Evolutionary conservation across 164 flowering plant genomes (phyloP).

Genomic region (Houttuynia cordata): DNA sequence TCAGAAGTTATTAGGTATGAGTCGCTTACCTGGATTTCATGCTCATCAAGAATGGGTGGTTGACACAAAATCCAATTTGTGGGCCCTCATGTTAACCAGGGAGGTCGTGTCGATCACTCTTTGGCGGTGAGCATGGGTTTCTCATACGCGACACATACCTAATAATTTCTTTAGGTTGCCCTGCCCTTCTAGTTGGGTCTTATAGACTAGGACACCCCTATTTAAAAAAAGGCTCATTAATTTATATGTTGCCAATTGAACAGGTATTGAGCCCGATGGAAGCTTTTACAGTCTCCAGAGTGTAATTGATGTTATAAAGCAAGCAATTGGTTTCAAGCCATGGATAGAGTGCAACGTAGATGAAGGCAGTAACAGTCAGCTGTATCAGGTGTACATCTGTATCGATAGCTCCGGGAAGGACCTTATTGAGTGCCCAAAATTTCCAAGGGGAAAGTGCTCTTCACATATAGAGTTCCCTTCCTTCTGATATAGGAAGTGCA

Average conservation of each 20-base stretch:
- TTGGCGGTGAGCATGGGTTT: no score
- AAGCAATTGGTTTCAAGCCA: slow-evolving; percentile 26
- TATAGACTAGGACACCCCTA: no score
- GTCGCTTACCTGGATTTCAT: not conserved
- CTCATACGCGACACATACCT: no score
- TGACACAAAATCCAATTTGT: no score
- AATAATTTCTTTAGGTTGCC: no score
- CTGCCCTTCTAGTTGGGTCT: no score
- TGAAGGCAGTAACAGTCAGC: slow-evolving; percentile 22
- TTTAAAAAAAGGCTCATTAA: no score
- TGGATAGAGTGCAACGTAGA: slow-evolving; percentile 36
- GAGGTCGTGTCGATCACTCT: no score
- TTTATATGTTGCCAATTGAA: no score
- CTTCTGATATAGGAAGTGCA: slow-evolving; percentile 13
- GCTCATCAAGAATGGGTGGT: not conserved
- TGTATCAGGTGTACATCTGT: slow-evolving; percentile 42
- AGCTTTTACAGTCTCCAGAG: slow-evolving; percentile 20
- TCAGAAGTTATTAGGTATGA: not conserved
- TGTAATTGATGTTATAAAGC: slow-evolving; percentile 26
- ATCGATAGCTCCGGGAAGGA: slow-evolving; percentile 20
- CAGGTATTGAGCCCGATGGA: slow-evolving; percentile 38
- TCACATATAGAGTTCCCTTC: slow-evolving; percentile 27
- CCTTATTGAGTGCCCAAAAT: slow-evolving; percentile 35
- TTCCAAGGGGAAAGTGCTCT: slow-evolving; percentile 28
- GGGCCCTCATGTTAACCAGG: no score